Evolutionary conservation across 2,329 filamentous ascomycete species (phyloP).

Genomic region (Pseudopithomyces maydicus): DNA sequence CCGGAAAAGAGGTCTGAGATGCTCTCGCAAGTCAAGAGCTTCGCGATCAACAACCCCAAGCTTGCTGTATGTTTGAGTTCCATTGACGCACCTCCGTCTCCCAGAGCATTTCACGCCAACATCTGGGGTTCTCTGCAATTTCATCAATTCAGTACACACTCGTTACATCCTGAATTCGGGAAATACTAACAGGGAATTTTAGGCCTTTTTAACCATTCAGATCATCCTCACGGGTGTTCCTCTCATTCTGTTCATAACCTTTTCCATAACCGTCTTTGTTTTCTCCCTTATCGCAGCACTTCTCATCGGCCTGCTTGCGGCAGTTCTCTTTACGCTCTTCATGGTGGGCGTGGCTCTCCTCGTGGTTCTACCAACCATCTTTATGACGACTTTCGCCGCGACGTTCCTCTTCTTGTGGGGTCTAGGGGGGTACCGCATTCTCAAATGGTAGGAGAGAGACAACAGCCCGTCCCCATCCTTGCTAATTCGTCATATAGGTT

Average conservation of each 20-base stretch:
- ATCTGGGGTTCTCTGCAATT: background rate
- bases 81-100: background rate
- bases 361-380: slow-evolving; percentile 70
- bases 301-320: slow-evolving; percentile 55
- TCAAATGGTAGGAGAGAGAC: slow-evolving; percentile 41
- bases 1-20: slow-evolving; percentile 65
- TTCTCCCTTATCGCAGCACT: slow-evolving; percentile 67
- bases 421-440: slow-evolving; percentile 61
- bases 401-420: slow-evolving; percentile 66
- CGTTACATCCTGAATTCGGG: background rate
- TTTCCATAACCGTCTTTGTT: slow-evolving; percentile 65
- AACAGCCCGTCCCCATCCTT: background rate
- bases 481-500: slow-evolving; percentile 9
- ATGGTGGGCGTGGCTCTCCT: slow-evolving; percentile 70
- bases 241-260: slow-evolving; percentile 69
- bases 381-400: slow-evolving; percentile 67
- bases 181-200: background rate
- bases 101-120: background rate
- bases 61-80: slow-evolving; percentile 62
- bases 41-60: slow-evolving; percentile 69
- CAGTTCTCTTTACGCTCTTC: slow-evolving; percentile 67
- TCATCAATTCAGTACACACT: background rate
- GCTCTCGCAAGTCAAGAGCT: slow-evolving; percentile 58
- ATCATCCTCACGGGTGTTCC: slow-evolving; percentile 69
- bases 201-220: slow-evolving; percentile 73